Evolutionary conservation across 176 grass and related monocot genomes (phyloP).

Genomic region (Urochloa ruziziensis): DNA sequence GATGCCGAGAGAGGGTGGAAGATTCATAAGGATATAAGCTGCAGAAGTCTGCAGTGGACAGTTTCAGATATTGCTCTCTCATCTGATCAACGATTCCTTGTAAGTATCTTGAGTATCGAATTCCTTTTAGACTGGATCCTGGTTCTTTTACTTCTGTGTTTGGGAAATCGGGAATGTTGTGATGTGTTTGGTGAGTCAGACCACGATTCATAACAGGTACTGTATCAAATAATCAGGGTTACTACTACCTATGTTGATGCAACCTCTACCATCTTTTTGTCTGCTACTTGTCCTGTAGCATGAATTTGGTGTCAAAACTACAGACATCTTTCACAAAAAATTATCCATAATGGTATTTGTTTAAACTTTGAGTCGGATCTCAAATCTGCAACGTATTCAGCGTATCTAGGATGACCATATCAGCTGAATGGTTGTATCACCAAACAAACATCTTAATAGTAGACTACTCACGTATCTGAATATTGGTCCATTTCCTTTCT

Average conservation of each 20-base stretch:
- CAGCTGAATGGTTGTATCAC: neutral
- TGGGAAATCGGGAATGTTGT: neutral
- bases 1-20: conserved; percentile 65
- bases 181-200: neutral
- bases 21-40: conserved; percentile 79
- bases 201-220: neutral
- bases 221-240: neutral
- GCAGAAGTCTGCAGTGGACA: conserved; percentile 75
- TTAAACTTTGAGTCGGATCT: neutral
- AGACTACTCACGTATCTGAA: neutral
- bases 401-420: neutral
- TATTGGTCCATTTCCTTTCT: neutral
- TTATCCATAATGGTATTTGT: neutral
- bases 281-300: neutral
- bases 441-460: neutral
- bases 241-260: neutral
- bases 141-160: neutral
- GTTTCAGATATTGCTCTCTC: conserved; percentile 87
- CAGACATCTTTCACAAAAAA: neutral
- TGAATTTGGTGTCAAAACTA: neutral
- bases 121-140: neutral
- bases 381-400: neutral
- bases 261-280: neutral
- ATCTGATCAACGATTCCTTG: conserved; percentile 69
- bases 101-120: conserved; percentile 28